Evolutionary conservation across 805 yeast species (phyloP), one percentile per base, ranked within the genome.

Genomic region (Barnettozyma vustinii): DNA sequence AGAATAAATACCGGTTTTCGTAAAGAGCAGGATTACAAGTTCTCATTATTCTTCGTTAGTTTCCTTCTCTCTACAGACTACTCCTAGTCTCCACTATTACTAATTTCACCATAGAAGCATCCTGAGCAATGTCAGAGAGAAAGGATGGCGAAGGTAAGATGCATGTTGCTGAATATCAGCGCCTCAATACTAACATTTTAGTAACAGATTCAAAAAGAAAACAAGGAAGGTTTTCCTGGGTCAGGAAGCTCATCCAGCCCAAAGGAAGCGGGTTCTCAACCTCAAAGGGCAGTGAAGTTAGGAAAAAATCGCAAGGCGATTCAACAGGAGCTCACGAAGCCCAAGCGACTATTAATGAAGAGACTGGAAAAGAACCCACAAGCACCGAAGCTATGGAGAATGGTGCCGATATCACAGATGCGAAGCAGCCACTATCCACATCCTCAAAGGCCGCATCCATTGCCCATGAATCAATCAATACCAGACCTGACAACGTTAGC

Each of bases 401-500:
- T 18, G 26, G 16, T 6, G 13, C 7, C 4, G 33, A 26, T 6
- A 33, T 19, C 8, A 30, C 33, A 27, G 41, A 40, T 21, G 16
- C 30, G 12, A 35, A 46, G 23, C 30, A 42, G 41, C 33, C 44
- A 43, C 5, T 47, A 21, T 33, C 45, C 16, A 2, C 27, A 10
- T 25, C 44, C 12, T 27, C 40, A 3, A 47, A 50, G 15, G 21
- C 46, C 12, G 27, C 42, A 13, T 52, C 56, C 4, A 21, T 51
- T 10, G 48, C 52, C 1, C 53, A 46, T 2, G 56, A 50, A 19
- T 51, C 56, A n/a, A 23, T 53, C 1, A 9, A 27, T 2, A 50
- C 51, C 3, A 48, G 40, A 26, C 42, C 51, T 4, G 69, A 66
- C 43, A 58, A 60, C 37, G 60, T 60, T 26, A 64, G 69, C 42